A percentile compares a stretch with the other conserved stretches of the same genome.
These are phyloP conservation scores for Pneumocystis canis DNA, from an alignment of 1,139 yeast genomes.

Conservation along the genomic window DNA sequence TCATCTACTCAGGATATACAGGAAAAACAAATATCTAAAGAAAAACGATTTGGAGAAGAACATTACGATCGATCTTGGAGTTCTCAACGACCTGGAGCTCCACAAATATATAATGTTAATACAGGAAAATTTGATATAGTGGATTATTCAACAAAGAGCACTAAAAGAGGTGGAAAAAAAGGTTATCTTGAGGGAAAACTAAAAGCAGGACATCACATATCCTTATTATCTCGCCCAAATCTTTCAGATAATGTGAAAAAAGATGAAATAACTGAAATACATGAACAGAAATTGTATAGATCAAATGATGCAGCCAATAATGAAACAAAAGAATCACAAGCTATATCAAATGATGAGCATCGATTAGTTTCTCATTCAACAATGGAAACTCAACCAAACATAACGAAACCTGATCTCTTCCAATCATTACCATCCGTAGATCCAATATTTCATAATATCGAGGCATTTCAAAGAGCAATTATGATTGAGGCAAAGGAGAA, in stretches of 20 bases:
- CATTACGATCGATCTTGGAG: conserved; percentile 9
- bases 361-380: too few species aligned
- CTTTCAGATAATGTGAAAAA: neutral
- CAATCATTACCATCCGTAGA: neutral
- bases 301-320: neutral
- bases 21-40: neutral
- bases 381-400: too few species aligned
- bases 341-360: neutral
- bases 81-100: conserved; percentile 4
- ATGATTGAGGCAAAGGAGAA: neutral
- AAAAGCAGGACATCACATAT: neutral
- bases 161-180: neutral
- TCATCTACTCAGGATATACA: neutral
- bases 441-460: neutral
- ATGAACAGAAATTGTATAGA: neutral
- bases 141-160: conserved; percentile 3
- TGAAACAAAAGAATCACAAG: neutral
- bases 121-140: conserved; percentile 11
- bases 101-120: conserved; percentile 6
- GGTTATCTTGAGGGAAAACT: neutral
- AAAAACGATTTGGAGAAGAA: conserved; percentile 6
- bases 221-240: neutral
- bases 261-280: neutral
- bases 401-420: conserved; percentile 8
- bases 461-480: neutral